Base-by-base conservation (phyloP, 768 basidiomycete genomes). In the Scleroderma citrinum region DNA sequence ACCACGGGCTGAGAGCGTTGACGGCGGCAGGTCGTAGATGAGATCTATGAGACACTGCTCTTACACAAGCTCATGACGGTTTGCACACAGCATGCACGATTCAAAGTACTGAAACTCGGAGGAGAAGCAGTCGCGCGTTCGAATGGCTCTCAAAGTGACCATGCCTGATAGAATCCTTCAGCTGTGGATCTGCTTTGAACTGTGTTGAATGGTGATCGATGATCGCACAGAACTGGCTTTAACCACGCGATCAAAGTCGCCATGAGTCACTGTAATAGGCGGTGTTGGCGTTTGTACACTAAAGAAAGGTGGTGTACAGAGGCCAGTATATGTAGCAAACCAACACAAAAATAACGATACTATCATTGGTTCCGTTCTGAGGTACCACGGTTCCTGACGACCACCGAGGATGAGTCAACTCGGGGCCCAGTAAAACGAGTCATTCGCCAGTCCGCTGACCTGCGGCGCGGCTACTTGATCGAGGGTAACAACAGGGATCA, bases 401-500 rank as follows among this genome's bases (percentile, higher is more conserved):
- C 16, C 24, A 10, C 10, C 14, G n/a, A 16, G 16, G 23, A 20
- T 26, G 38, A 51, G 46, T 52, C 53, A 44, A 34, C 30, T 50
- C 55, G 50, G 45, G 48, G 42, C 31, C 48, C 36, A 34, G 24
- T 29, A n/a, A 54, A 49, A 47, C 51, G 54, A 53, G 48, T 53
- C 53, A 38, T 46, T 52, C 50, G 50, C 50, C 44, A 51, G 56
- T 34, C 43, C 17, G 43, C 43, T 44, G 12, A 56, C 40, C 26
- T 43, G 20, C 36, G 42, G 55, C 57, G 60, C 56, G 58, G 58
- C 56, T 53, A 60, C 55, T 55, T 54, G 57, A 62, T 57, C 58
- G 48, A 59, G 51, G 16, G 44, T 20, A n/a, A 39, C 47, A 60
- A 49, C 58, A 62, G 50, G 39, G 17, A 31, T 47, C 52, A 49